A percentile compares a stretch with the other conserved stretches of the same genome.
Evolutionary conservation across 805 yeast species (phyloP).

Genomic region (Pichia pseudocactophila): DNA sequence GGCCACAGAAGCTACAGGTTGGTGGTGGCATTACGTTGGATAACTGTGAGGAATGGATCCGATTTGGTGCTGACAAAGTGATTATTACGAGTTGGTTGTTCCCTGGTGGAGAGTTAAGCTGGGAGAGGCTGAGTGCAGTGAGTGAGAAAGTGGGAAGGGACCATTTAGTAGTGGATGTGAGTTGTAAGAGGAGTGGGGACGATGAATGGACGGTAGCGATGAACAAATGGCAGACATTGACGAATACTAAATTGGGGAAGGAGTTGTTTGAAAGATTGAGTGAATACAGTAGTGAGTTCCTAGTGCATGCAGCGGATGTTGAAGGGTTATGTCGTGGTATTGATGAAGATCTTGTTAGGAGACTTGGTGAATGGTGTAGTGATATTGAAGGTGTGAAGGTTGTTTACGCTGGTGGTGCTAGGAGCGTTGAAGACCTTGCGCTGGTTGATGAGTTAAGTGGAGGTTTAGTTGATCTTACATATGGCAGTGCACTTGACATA

Average conservation of each 20-base stretch:
- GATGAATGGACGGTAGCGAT: constrained; percentile 88
- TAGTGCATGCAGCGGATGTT: constrained; percentile 97
- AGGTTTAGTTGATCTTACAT: constrained; percentile 87
- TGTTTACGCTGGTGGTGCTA: constrained; percentile 98
- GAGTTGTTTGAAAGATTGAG: constrained; percentile 48
- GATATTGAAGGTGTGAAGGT: constrained; percentile 49
- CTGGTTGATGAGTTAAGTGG: constrained; percentile 58
- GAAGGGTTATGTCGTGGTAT: constrained; percentile 95
- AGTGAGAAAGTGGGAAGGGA: constrained; percentile 51
- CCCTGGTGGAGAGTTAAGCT: constrained; percentile 46
- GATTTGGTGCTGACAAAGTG: constrained; percentile 72
- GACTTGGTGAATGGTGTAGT: constrained; percentile 64
- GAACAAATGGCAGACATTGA: constrained; percentile 93
- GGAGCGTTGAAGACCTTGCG: constrained; percentile 55
- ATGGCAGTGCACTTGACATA: constrained; percentile 86
- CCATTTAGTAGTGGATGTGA: constrained; percentile 76
- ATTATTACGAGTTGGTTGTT: constrained; percentile 91
- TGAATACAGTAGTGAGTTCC: constrained; percentile 71
- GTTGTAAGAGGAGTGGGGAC: constrained; percentile 49
- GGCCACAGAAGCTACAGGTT: constrained; percentile 71
- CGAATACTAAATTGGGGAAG: constrained; percentile 48
- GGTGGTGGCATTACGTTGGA: constrained; percentile 85
- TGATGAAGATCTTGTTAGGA: constrained; percentile 65
- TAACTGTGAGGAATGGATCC: constrained; percentile 76
- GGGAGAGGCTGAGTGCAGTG: constrained; percentile 44